Evolutionary conservation across 257 asterid genomes (phyloP), one percentile per base, ranked within the genome.

Genomic region (Ehretia macrophylla): DNA sequence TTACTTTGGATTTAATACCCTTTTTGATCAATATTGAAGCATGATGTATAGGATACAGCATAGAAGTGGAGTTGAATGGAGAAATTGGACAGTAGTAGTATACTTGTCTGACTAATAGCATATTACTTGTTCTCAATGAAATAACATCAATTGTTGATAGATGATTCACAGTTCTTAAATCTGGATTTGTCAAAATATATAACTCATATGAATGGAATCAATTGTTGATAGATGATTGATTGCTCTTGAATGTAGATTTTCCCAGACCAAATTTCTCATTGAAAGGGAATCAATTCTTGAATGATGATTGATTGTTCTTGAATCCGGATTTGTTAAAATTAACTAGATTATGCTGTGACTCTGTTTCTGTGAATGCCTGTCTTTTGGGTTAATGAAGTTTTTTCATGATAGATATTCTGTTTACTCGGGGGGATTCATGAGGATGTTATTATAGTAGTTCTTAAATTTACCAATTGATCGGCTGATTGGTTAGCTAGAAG

Each of bases 61-160:
- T 64, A 32, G 64, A 22, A 8, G 17, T 57, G 50, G 23, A 66
- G 51, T 40, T 55, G 50, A 64, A 55, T 55, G 44, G 19, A 48
- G 32, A 50, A 20, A 9, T 32, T 60, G 45, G 16, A 17, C 20
- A 27, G 13, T 32, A n/a, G n/a, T n/a, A 18, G 22, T 5, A n/a
- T 17, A 48, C n/a, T 52, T 10, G 3, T 21, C 56, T 23, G 18
- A 46, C 64, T 11, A 17, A 45, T 20, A 20, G 32, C 64, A 59
- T 32, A 49, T 18, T 59, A 42, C 8, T 21, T 21, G 19, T 44
- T 32, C 20, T 14, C 20, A 19, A 45, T 8, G 18, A 39, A 57
- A 0, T 20, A 55, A 8, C 35, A 13, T 27, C 14, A 32, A n/a
- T 1, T 14, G 23, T 27, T 27, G 35, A 42, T 38, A 38, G 9